Percentiles rank a stretch among this genome's conserved stretches.
phyloP scores from a whole-genome alignment of 108 stramenopile genomes.

The Ochromonas danica region DNA sequence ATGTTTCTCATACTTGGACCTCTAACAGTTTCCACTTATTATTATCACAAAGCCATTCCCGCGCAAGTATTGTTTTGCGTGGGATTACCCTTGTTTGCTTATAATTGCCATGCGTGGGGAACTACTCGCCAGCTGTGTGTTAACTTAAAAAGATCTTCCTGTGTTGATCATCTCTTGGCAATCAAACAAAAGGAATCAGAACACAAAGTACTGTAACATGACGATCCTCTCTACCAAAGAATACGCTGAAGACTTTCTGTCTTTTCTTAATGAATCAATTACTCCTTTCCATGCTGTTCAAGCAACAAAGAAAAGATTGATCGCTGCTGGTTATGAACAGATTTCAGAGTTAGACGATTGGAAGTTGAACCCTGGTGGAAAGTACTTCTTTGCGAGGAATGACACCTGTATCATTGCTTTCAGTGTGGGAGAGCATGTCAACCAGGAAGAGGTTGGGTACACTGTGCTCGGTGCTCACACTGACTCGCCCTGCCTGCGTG shows the following conservation, averaged over 20 bases:
- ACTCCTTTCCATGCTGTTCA: slow-evolving; percentile 53
- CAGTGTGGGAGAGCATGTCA: slow-evolving; percentile 68
- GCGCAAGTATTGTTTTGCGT: no score
- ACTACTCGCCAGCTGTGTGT: no score
- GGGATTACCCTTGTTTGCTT: no score
- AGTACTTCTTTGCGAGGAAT: slow-evolving; percentile 89
- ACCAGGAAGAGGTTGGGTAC: slow-evolving; percentile 54
- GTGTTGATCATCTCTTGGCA: no score
- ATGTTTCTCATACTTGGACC: no score
- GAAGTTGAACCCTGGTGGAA: slow-evolving; percentile 53
- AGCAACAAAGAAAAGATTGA: slow-evolving; percentile 37
- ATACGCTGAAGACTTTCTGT: slow-evolving; percentile 44
- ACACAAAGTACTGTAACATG: no score
- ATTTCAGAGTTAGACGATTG: slow-evolving; percentile 44
- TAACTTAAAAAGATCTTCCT: no score
- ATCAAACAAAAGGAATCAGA: no score
- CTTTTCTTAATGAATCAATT: slow-evolving; percentile 53
- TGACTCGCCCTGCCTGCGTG: slow-evolving; percentile 80
- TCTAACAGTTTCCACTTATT: no score
- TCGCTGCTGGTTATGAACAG: slow-evolving; percentile 45
- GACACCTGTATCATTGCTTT: slow-evolving; percentile 86
- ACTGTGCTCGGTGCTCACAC: slow-evolving; percentile 90
- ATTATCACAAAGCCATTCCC: no score
- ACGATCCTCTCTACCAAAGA: no score
- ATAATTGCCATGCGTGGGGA: no score